A percentile compares a stretch with the other conserved stretches of the same genome.
Conservation (phyloP, 495 filamentous ascomycete species). For the Parachaetomium inaequale region DNA sequence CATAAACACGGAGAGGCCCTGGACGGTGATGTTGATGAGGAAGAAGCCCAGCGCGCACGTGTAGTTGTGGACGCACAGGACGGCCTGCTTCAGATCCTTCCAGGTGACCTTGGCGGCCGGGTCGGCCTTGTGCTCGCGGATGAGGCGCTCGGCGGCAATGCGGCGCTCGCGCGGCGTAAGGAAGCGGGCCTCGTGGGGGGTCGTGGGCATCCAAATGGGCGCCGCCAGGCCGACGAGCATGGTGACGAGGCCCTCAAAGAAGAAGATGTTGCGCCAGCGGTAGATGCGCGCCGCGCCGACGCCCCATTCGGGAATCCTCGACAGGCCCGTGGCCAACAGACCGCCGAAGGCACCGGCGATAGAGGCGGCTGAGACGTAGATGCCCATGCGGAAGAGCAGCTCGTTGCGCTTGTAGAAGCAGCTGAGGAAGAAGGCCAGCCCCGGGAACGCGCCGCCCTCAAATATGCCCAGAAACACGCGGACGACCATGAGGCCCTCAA, state of each 20-base stretch:
- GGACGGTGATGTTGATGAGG: constrained; percentile 52
- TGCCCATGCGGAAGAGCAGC: constrained; percentile 54
- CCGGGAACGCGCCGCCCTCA: constrained; percentile 54
- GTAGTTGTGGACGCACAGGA: constrained; percentile 46
- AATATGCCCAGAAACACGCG: constrained; percentile 51
- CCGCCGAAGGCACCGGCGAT: constrained; percentile 57
- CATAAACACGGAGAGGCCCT: constrained; percentile 50
- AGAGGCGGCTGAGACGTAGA: constrained; percentile 54
- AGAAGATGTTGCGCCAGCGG: constrained; percentile 65
- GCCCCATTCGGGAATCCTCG: constrained; percentile 48
- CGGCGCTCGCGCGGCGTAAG: constrained; percentile 49
- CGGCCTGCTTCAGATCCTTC: constrained; percentile 38
- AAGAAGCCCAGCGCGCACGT: constrained; percentile 48
- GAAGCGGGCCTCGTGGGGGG: constrained; percentile 48
- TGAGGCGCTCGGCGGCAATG: constrained; percentile 42
- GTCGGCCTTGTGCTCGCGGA: constrained; percentile 37
- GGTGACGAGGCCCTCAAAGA: constrained; percentile 60
- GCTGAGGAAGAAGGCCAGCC: constrained; percentile 54
- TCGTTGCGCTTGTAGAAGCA: constrained; percentile 57
- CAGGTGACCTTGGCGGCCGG: constrained; percentile 37
- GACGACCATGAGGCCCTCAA: constrained; percentile 40
- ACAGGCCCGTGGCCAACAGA: constrained; percentile 51
- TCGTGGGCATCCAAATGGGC: constrained; percentile 55
- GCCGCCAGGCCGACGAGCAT: constrained; percentile 47
- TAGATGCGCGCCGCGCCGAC: constrained; percentile 43